These are phyloP conservation scores for Carex kokanica DNA, from an alignment of 176 grass and related monocot species.

Conservation along the genomic window DNA sequence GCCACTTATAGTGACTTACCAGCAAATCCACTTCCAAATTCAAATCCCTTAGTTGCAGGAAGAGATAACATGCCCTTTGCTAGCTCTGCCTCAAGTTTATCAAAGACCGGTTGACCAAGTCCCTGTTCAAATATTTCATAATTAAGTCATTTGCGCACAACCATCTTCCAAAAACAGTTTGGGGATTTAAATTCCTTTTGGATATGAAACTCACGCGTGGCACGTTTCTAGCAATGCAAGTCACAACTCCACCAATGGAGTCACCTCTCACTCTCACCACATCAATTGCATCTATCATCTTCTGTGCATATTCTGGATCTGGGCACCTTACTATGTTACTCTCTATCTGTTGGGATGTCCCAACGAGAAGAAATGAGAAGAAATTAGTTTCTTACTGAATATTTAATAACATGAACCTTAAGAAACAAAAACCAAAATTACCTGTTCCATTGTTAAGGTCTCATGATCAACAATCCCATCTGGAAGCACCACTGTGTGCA, in stretches of 20 bases:
- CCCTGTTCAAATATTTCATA: slow-evolving; percentile 51
- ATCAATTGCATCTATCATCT: slow-evolving; percentile 97
- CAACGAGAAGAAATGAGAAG: slow-evolving; percentile 36
- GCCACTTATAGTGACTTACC: slow-evolving; percentile 41
- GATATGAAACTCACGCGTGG: slow-evolving; percentile 66
- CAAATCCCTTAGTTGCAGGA: slow-evolving; percentile 98
- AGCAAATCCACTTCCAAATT: slow-evolving; percentile 93
- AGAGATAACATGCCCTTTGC: slow-evolving; percentile 96
- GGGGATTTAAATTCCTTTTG: slow-evolving; percentile 12
- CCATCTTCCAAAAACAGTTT: slow-evolving; percentile 8
- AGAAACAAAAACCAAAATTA: slow-evolving; percentile 35
- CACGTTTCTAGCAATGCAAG: slow-evolving; percentile 96
- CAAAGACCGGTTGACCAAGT: slow-evolving; percentile 90
- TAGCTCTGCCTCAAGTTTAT: slow-evolving; percentile 95
- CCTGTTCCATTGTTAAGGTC: slow-evolving; percentile 71
- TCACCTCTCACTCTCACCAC: slow-evolving; percentile 75
- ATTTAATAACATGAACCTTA: slow-evolving; percentile 7
- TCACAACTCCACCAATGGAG: slow-evolving; percentile 91
- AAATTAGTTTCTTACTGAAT: slow-evolving; percentile 25
- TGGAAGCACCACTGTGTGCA: slow-evolving; percentile 84
- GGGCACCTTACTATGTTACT: slow-evolving; percentile 97
- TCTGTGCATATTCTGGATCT: slow-evolving; percentile 88
- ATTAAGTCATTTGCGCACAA: not conserved
- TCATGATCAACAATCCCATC: slow-evolving; percentile 82
- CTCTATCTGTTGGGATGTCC: slow-evolving; percentile 65